Evolutionary conservation across 2,329 filamentous ascomycete genomes (phyloP), one percentile per base, ranked within the genome.

Genomic region (Fusarium circinatum): DNA sequence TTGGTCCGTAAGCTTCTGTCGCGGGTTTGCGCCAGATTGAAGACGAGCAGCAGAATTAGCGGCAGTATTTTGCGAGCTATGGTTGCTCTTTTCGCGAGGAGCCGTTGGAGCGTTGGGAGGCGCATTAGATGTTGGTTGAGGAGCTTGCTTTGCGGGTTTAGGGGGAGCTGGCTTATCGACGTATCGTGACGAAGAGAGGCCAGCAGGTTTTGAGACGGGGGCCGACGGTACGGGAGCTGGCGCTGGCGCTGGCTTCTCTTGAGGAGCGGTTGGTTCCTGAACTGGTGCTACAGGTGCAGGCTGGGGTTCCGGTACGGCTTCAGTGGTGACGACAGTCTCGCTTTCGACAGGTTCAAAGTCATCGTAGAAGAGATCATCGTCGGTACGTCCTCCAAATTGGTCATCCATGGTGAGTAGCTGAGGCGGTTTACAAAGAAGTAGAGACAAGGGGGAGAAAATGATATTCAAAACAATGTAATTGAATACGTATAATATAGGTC

Each of bases 321-420:
- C 74, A 47, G 76, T 56, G n/a, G 76, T 68, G 28, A 80, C 70
- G 28, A 82, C 74, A 10, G 80, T 65, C 51, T 82, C 78, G 71
- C 80, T 80, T 45, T 84, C 80, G 57, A 89, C 84, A 13, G 88
- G 88, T 79, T 90, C 89, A 66, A 90, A 89, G 76, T 91, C 89
- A 74, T 91, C 89, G 68, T 87, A 86, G 78, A 91, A 91, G 67
- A 91, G 84, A 77, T 90, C 89, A 74, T 91, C 89, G 76, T 91
- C 89, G 51, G 89, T 90, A 26, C 89, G 85, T 54, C 88, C 89
- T 67, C 86, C 85, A 74, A 90, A 90, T 76, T 90, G 89, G 73
- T 90, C 89, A 28, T 90, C 88, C 89, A 90, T 90, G 70, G 47
- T 63, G 63, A 57, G 38, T 34, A 39, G 12, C n/a, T 48, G 24